Base-by-base conservation (phyloP, 2,329 filamentous ascomycete genomes). In the Ophiocordyceps robertsii region DNA sequence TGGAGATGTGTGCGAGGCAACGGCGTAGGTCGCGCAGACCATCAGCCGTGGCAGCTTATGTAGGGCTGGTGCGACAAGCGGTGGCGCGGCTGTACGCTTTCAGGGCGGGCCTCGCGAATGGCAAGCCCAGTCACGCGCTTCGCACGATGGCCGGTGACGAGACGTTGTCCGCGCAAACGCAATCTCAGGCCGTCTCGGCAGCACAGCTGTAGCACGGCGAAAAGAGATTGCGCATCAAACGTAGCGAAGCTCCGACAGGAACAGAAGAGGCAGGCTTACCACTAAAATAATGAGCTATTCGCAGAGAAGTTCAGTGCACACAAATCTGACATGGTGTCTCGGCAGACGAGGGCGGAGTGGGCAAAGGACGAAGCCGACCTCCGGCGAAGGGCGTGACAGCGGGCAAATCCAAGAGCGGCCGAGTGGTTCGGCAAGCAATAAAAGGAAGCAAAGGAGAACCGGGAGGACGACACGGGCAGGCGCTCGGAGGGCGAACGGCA, bases 241-340 rank as follows among this genome's bases (percentile, higher is more conserved):
- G 24, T 9, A 27, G 24, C 6, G 16, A 6, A 36, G 33, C 31
- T 33, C 31, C 31, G 12, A 13, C 30, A 31, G 30, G 10, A 13
- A 2, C 12, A 4, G 29, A 29, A 10, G 6, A 14, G n/a, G 37
- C 41, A 13, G 29, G 57, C 62, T 60, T 52, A 67, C 64, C 60
- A 63, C 61, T 67, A 67, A 54, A 54, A 63, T 47, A 56, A 59
- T 54, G 51, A 59, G 49, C 56, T 51, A 48, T 53, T 54, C 48
- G 52, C 49, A 50, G 52, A 47, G 48, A 55, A 52, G 46, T 51
- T 46, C 51, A 53, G 48, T 49, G 53, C 52, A 53, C 56, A 53
- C 58, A 62, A 65, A 59, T 55, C 54, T 61, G 62, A 63, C 63
- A 66, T 66, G 55, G 52, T 66, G 62, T 58, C 59, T 58, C 55